These are phyloP conservation scores for Astragalus membranaceus DNA, from an alignment of 306 rosid genomes.

Conservation along the genomic window DNA sequence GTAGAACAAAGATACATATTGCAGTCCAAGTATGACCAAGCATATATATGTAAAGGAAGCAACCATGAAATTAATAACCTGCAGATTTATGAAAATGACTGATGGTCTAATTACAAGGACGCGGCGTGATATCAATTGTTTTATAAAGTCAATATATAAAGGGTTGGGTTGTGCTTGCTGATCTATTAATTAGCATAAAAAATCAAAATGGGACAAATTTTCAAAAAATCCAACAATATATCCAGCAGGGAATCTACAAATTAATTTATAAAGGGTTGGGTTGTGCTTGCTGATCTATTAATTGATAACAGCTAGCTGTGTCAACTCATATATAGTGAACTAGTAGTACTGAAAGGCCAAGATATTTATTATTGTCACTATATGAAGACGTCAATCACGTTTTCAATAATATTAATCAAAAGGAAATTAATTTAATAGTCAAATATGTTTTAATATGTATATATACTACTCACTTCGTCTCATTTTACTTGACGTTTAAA, in stretches of 20 bases:
- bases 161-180: too few species aligned
- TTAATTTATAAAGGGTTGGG: background rate
- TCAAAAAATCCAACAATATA: too few species aligned
- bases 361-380: slow-evolving; percentile 16
- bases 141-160: background rate
- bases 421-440: background rate
- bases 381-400: slow-evolving; percentile 12
- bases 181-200: slow-evolving; percentile 21
- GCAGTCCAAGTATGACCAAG: slow-evolving; percentile 33
- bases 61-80: slow-evolving; percentile 17
- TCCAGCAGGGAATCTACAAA: slow-evolving; percentile 13
- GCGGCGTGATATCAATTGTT: background rate
- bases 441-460: too few species aligned
- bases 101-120: background rate
- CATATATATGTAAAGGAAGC: slow-evolving; percentile 26
- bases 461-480: too few species aligned
- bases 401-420: slow-evolving; percentile 14
- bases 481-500: too few species aligned
- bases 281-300: slow-evolving; percentile 16
- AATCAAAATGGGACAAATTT: too few species aligned
- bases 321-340: slow-evolving; percentile 17
- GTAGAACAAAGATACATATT: slow-evolving; percentile 12
- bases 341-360: slow-evolving; percentile 12
- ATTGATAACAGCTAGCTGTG: slow-evolving; percentile 39
- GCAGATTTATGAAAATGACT: slow-evolving; percentile 32